Percentiles rank a stretch among this genome's conserved stretches.
phyloP scores from a whole-genome alignment of 208 protist genomes.

The Naegleria gruberi region DNA sequence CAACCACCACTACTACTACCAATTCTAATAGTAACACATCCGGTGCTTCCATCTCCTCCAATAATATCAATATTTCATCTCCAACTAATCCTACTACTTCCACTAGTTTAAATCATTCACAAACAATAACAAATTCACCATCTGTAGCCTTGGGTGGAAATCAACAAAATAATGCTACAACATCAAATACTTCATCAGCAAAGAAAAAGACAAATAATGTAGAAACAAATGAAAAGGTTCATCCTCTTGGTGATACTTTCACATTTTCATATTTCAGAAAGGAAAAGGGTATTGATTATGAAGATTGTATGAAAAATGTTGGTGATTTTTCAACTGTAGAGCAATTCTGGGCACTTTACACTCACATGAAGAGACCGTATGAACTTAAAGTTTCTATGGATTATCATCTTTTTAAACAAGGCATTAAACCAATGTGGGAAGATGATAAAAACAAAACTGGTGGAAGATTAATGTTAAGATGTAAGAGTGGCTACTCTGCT shows the following conservation, averaged over 20 bases:
- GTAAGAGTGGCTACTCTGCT: conserved; percentile 45
- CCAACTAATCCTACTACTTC: background rate
- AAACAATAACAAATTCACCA: background rate
- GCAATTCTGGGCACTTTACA: conserved; percentile 58
- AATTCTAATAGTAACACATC: background rate
- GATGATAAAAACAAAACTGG: conserved; percentile 54
- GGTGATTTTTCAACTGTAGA: conserved; percentile 32
- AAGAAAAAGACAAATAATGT: no score
- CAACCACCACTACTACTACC: background rate
- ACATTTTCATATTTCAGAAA: background rate
- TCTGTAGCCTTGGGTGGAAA: background rate
- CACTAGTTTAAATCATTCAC: background rate
- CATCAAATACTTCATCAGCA: background rate
- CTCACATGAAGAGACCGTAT: conserved; percentile 48
- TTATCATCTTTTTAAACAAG: conserved; percentile 61
- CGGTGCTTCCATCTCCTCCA: background rate
- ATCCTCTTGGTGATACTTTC: background rate
- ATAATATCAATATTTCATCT: background rate
- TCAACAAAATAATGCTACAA: background rate
- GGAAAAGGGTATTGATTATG: conserved; percentile 9
- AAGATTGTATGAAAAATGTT: conserved; percentile 18
- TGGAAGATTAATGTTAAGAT: conserved; percentile 60
- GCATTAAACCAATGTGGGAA: conserved; percentile 65
- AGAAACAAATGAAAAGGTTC: background rate
- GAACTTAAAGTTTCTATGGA: conserved; percentile 46